A percentile compares a stretch with the other conserved stretches of the same genome.
Evolutionary conservation across 768 basidiomycete genomes (phyloP).

Genomic region (Vishniacozyma victoriae): DNA sequence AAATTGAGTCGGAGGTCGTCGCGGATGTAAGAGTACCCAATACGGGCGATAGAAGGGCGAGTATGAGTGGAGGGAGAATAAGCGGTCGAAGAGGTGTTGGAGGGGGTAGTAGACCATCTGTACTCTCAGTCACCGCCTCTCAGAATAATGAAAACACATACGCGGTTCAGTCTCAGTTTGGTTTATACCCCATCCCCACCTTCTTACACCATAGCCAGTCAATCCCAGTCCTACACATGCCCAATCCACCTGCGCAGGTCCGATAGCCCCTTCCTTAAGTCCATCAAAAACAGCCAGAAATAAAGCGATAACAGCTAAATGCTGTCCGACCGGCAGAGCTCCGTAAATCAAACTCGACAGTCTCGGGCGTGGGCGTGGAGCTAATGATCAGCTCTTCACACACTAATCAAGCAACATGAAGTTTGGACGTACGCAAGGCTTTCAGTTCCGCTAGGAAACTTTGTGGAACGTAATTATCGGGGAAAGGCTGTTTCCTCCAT

Average conservation of each 20-base stretch:
- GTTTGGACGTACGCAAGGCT: conserved; percentile 25
- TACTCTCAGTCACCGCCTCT: neutral
- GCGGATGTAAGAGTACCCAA: conserved; percentile 86
- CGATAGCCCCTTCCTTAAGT: conserved; percentile 13
- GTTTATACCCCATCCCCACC: conserved; percentile 21
- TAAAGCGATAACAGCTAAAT: conserved; percentile 70
- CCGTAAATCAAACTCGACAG: conserved; percentile 24
- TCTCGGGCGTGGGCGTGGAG: conserved; percentile 16
- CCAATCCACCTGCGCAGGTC: conserved; percentile 22
- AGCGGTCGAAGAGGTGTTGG: conserved; percentile 31
- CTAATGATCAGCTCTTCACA: conserved; percentile 10
- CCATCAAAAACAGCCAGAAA: conserved; percentile 68
- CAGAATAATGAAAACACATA: neutral
- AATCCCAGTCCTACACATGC: conserved; percentile 14
- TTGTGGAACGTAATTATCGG: conserved; percentile 79
- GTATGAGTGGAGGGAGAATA: conserved; percentile 74
- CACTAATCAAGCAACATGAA: neutral
- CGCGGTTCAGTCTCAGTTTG: neutral
- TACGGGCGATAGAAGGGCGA: conserved; percentile 86
- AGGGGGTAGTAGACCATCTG: conserved; percentile 17
- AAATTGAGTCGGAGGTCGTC: conserved; percentile 93
- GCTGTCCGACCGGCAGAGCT: conserved; percentile 64
- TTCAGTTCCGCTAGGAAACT: conserved; percentile 72
- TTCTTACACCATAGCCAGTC: conserved; percentile 9
- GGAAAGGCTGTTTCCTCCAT: conserved; percentile 55